Evolutionary conservation across 169 alveolate genomes (phyloP).

Genomic region (Plasmodium gonderi): DNA sequence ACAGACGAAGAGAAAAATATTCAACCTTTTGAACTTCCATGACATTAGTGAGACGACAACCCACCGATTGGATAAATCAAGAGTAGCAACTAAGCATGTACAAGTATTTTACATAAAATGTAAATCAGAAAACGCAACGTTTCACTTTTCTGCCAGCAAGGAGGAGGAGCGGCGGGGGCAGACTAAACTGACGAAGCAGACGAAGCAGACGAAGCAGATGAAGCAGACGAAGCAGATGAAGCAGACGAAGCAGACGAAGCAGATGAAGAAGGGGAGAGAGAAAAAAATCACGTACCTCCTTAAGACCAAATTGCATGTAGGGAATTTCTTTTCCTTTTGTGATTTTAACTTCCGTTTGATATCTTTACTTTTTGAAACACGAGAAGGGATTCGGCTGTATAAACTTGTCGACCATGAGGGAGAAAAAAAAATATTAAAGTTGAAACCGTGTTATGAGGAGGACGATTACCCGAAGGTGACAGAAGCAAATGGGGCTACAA

Average conservation of each 20-base stretch:
- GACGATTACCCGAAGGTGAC: not conserved
- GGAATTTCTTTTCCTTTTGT: not conserved
- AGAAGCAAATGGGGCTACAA: not conserved
- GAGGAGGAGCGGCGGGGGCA: too few relatives aligned
- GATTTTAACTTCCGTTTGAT: slow-evolving; percentile 3
- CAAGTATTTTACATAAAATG: not conserved
- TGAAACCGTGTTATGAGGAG: not conserved
- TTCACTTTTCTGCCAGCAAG: not conserved
- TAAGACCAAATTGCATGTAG: not conserved
- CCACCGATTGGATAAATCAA: not conserved
- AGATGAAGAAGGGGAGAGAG: too few relatives aligned
- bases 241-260: not conserved
- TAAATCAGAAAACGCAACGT: not conserved
- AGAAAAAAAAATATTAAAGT: not conserved
- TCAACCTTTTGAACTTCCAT: not conserved
- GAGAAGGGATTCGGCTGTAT: not conserved
- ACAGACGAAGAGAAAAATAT: not conserved
- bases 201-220: too few relatives aligned
- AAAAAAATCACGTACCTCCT: not conserved
- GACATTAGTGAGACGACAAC: not conserved
- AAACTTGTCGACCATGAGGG: not conserved
- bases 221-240: not conserved
- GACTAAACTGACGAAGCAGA: too few relatives aligned
- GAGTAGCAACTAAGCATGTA: not conserved
- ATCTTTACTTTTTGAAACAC: not conserved